Base-by-base conservation (phyloP, 192 early-diverging fungal genomes). In the Paraglomus occultum region DNA sequence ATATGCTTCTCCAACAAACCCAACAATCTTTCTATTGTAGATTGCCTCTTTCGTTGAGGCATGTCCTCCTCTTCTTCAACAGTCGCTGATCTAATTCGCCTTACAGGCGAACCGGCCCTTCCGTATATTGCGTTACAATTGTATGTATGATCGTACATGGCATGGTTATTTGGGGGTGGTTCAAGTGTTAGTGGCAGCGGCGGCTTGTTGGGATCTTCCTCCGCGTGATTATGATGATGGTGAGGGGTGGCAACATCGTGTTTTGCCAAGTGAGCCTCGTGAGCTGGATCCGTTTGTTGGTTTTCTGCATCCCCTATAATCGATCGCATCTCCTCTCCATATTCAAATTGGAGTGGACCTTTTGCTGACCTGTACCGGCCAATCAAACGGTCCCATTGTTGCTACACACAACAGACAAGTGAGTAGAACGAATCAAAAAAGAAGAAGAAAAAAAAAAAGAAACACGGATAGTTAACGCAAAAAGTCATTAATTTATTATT, bases 331-430 rank as follows among this genome's bases (percentile, higher is more conserved):
- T 57, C 54, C 9, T 57, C 54, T 11, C 38, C 38, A 57, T 57
- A 57, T 22, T 57, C 54, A 57, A 57, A 57, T 1, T 31, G 20
- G 10, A 57, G 18, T 57, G 54, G 54, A 1, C 20, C 18, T 57
- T 57, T 57, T 17, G 54, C 38, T 57, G 54, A 17, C 20, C 38
- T 57, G 20, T 57, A 57, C 38, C 54, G 54, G 20, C 54, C 17
- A 57, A 57, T 31, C 20, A 57, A 57, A 23, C 54, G 11, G 4
- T 57, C 54, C 54, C 54, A 57, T 57, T 57, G 54, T 57, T 57
- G 54, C 54, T 57, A 57, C 4, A 57, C 11, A 11, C 11, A 51
- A 14, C 12, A 51, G 50, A 51, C 12, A 51, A n/a, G 17, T 31
- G 31, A 31, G 31, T 51, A n/a, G 50, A 51, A 51, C 12, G 4